Conservation (phyloP, 1,139 yeast species). For the Magnusiomyces clavatus region DNA sequence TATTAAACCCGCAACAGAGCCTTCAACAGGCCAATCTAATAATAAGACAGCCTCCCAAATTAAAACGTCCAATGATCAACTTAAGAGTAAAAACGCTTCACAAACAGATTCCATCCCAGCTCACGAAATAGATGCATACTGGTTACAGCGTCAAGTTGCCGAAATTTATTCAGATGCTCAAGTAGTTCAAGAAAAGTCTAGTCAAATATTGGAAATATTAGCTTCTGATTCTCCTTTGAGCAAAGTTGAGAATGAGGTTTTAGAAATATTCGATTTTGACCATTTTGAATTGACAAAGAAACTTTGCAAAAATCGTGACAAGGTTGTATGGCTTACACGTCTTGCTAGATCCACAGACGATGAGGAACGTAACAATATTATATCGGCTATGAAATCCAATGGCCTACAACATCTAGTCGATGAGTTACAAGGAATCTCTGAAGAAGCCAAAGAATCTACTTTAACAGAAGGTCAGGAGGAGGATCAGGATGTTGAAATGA, state of each 20-base stretch:
- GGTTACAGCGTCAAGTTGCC: slow-evolving; percentile 42
- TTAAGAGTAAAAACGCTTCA: too few species aligned
- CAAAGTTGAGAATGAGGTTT: slow-evolving; percentile 46
- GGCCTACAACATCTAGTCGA: slow-evolving; percentile 31
- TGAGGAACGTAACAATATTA: slow-evolving; percentile 30
- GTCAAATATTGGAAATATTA: slow-evolving; percentile 30
- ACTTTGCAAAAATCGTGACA: slow-evolving; percentile 46
- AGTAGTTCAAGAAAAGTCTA: slow-evolving; percentile 31
- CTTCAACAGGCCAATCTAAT: slow-evolving; percentile 1
- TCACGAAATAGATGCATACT: slow-evolving; percentile 42
- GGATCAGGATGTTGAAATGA: slow-evolving; percentile 19
- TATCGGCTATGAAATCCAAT: slow-evolving; percentile 28
- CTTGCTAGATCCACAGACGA: slow-evolving; percentile 37
- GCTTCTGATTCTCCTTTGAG: slow-evolving; percentile 32
- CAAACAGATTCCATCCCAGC: slow-evolving; percentile 30
- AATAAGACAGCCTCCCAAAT: slow-evolving; percentile 14
- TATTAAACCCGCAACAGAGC: slow-evolving; percentile 25
- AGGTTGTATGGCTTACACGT: slow-evolving; percentile 48
- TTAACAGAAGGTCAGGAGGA: slow-evolving; percentile 8
- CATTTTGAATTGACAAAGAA: slow-evolving; percentile 43
- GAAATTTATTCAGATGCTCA: slow-evolving; percentile 34
- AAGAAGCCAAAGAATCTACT: slow-evolving; percentile 5
- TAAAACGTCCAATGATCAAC: slow-evolving; percentile 20
- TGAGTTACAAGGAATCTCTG: slow-evolving; percentile 24
- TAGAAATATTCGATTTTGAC: slow-evolving; percentile 45